A percentile compares a stretch with the other conserved stretches of the same genome.
phyloP scores from a whole-genome alignment of 371 early-diverging fungal genomes.

The Conidiobolus incongruus region DNA sequence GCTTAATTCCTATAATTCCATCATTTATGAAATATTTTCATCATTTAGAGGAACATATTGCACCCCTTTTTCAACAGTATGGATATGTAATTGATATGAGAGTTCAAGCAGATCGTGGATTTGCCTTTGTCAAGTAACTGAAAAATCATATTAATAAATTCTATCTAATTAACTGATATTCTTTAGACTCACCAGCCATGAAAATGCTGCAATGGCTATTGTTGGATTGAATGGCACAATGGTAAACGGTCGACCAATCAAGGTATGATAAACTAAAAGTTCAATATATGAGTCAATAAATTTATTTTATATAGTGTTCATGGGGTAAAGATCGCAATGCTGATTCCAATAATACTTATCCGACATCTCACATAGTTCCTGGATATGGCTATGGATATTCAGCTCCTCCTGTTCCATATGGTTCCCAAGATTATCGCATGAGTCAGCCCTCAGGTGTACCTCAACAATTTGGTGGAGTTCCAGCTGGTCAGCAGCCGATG shows the following conservation, averaged over 20 bases:
- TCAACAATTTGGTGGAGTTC: neutral
- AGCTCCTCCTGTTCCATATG: neutral
- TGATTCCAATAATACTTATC: constrained; percentile 5
- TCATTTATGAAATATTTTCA: neutral
- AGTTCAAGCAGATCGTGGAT: constrained; percentile 75
- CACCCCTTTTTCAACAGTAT: constrained; percentile 44
- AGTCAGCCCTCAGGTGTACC: neutral
- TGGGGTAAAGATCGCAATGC: constrained; percentile 70
- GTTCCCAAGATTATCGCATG: neutral
- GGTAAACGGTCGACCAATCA: constrained; percentile 48
- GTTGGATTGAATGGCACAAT: constrained; percentile 40
- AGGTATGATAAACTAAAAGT: constrained; percentile 14
- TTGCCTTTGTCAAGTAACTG: constrained; percentile 59
- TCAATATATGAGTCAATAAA: neutral
- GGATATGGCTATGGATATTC: neutral
- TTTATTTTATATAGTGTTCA: constrained; percentile 27
- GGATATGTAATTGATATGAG: constrained; percentile 55
- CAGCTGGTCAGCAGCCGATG: neutral
- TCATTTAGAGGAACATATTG: constrained; percentile 36
- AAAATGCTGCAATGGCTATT: constrained; percentile 70
- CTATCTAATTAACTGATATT: neutral
- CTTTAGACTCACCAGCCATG: constrained; percentile 59
- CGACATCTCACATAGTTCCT: neutral
- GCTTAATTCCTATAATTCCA: constrained; percentile 4
- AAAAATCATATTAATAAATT: neutral